Base-by-base conservation (phyloP, 306 rosid genomes). In the Prinsepia uniflora region DNA sequence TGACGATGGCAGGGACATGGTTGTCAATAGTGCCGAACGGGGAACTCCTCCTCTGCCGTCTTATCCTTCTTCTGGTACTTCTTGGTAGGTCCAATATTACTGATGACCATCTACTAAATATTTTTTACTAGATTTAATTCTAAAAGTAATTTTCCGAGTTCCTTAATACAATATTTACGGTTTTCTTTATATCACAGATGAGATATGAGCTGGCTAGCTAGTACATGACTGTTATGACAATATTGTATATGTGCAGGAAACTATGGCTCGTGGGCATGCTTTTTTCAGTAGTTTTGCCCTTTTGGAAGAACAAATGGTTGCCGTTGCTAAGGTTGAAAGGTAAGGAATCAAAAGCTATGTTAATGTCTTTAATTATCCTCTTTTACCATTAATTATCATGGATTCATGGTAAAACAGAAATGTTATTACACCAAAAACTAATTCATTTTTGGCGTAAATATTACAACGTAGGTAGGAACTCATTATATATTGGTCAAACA, bases 271-370 rank as follows among this genome's bases (percentile, higher is more conserved):
- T 81, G 54, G 87, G 97, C 57, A 15, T 85, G 14, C 43, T 85
- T 50, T 8, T 86, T 19, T 48, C 92, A 7, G 65, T 79, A 22
- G 60, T 83, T 62, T 1, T 86, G 18, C 81, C 90, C 34, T 82
- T 87, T 59, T 50, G 80, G 56, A 74, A 46, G 72, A 89, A 82
- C 40, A 89, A 83, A 81, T 89, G 87, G 90, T 81, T 66, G 30
- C 87, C 93, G 14, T 76, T 89, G 20, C 83, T 79, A 12, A 78
- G 8, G 48, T 12, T 89, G 15, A 82, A 71, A 68, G 75, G 97
- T 87, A 59, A 73, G 74, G 10, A 74, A 61, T 52, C 13, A 41
- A 24, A 24, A 24, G 30, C 30, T 24, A 24, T 24, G 2, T 24
- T 24, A 14, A 48, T 4, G 2, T 41, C 24, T 15, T 13, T 57